Conservation (phyloP, 352 stramenopile species). For the Globisporangium nodosum region DNA sequence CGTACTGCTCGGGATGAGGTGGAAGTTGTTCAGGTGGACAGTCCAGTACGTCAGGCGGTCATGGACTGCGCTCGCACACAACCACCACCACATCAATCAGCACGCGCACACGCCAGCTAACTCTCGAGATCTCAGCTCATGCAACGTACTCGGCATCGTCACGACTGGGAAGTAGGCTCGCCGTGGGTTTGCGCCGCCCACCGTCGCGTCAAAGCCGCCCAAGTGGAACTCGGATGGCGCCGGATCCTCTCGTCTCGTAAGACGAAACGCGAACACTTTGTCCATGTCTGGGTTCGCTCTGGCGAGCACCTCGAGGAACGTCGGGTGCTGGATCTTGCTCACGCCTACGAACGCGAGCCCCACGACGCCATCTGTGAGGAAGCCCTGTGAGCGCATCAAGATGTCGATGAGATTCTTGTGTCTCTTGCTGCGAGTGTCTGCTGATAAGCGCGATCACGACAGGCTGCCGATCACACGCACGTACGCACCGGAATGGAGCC, state of each 20-base stretch:
- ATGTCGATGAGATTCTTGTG: neutral
- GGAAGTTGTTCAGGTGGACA: constrained; percentile 31
- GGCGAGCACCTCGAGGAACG: constrained; percentile 30
- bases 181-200: constrained; percentile 21
- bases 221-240: constrained; percentile 39
- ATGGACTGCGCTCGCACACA: constrained; percentile 10
- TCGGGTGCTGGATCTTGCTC: constrained; percentile 40
- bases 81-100: neutral
- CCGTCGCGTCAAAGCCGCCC: constrained; percentile 35
- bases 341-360: constrained; percentile 48
- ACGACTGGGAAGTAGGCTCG: constrained; percentile 43
- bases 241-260: constrained; percentile 23
- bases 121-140: neutral
- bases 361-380: constrained; percentile 50
- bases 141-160: constrained; percentile 19
- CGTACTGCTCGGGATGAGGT: constrained; percentile 15
- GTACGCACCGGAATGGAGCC: constrained; percentile 31
- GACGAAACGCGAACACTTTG: constrained; percentile 39
- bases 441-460: neutral
- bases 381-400: constrained; percentile 13
- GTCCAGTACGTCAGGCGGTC: constrained; percentile 46
- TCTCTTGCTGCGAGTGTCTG: neutral
- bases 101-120: too few relatives aligned
- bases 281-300: constrained; percentile 21
- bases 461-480: neutral